A percentile compares a stretch with the other conserved stretches of the same genome.
Conservation (phyloP, 805 yeast species). For the Cyberlindnera mycetangii region DNA sequence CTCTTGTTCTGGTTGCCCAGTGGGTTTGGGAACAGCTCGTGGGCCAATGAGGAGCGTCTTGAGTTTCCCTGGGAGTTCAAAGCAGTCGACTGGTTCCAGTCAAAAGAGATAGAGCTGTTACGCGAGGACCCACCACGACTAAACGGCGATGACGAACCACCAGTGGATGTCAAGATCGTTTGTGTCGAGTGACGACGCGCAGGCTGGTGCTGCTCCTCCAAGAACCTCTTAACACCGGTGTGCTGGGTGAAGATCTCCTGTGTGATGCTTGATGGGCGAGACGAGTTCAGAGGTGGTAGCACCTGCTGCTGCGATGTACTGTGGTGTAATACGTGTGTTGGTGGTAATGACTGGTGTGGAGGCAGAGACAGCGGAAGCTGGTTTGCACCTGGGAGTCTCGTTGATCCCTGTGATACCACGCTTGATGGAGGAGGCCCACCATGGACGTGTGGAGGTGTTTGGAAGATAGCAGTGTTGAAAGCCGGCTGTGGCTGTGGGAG, state of each 20-base stretch:
- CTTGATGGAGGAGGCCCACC: background rate
- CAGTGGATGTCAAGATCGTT: slow-evolving; percentile 24
- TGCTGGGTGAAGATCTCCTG: slow-evolving; percentile 27
- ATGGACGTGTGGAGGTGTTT: slow-evolving; percentile 2
- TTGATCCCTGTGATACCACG: slow-evolving; percentile 7
- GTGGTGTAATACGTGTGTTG: slow-evolving; percentile 9
- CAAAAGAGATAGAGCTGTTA: slow-evolving; percentile 39
- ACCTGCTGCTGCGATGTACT: slow-evolving; percentile 11
- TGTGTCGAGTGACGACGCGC: slow-evolving; percentile 29
- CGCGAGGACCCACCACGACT: slow-evolving; percentile 36
- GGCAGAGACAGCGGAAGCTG: slow-evolving; percentile 1
- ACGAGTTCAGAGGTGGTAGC: slow-evolving; percentile 15
- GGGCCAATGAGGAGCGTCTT: slow-evolving; percentile 42
- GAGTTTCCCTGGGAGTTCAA: slow-evolving; percentile 23
- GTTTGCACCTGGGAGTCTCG: slow-evolving; percentile 4
- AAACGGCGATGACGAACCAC: slow-evolving; percentile 32
- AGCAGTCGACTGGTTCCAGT: slow-evolving; percentile 27
- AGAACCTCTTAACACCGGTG: slow-evolving; percentile 28
- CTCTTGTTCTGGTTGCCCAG: slow-evolving; percentile 13
- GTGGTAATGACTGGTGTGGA: slow-evolving; percentile 9
- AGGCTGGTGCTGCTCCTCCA: slow-evolving; percentile 29
- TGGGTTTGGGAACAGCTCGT: slow-evolving; percentile 40
- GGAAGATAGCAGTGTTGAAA: slow-evolving; percentile 23
- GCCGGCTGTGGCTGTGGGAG: slow-evolving; percentile 16
- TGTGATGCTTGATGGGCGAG: slow-evolving; percentile 25